Base-by-base conservation (phyloP, 495 filamentous ascomycete species). In the Cladorrhinum samala region DNA sequence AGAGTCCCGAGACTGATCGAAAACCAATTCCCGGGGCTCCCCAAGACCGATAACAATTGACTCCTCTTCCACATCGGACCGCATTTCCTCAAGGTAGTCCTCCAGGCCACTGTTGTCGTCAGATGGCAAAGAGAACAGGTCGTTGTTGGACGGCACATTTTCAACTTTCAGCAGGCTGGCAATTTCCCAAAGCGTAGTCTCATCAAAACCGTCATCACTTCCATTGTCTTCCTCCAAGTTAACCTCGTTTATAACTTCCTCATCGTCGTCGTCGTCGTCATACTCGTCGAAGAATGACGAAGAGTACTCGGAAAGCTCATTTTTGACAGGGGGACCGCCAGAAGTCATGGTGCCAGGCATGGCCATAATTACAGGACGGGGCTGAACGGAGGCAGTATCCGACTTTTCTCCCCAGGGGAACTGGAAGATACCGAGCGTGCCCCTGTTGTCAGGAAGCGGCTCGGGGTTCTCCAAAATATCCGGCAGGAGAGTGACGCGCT, bases 391-490 rank as follows among this genome's bases (percentile, higher is more conserved):
- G 2, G 73, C 72, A 30, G 72, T 69, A 53, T 82, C 77, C 21
- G 78, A 80, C 57, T 62, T 74, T 53, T 80, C 77, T 18, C 78
- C 78, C 76, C 76, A 82, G 0, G 78, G 74, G 53, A 79, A 79
- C 55, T 81, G 76, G 61, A 80, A 82, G 47, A 82, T 74, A 3
- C 77, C 78, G 8, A 82, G 64, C 4, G 72, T 78, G 25, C 72
- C 77, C 11, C 70, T 64, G 54, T 75, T 76, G 44, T 77, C 62
- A 13, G 77, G 77, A 9, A 81, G 61, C 42, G 77, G 77, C 50
- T 74, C 60, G 6, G 78, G 78, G 57, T 70, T 79, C 52, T 82
- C 78, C 23, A 80, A 54, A 53, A 82, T 82, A 53, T 82, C 78
- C 7, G 78, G 78, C 2, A 82, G 68, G 36, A 77, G 59, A 39